A percentile compares a stretch with the other conserved stretches of the same genome.
phyloP scores from a whole-genome alignment of 2,329 filamentous ascomycete species.

The Colletotrichum sublineola region DNA sequence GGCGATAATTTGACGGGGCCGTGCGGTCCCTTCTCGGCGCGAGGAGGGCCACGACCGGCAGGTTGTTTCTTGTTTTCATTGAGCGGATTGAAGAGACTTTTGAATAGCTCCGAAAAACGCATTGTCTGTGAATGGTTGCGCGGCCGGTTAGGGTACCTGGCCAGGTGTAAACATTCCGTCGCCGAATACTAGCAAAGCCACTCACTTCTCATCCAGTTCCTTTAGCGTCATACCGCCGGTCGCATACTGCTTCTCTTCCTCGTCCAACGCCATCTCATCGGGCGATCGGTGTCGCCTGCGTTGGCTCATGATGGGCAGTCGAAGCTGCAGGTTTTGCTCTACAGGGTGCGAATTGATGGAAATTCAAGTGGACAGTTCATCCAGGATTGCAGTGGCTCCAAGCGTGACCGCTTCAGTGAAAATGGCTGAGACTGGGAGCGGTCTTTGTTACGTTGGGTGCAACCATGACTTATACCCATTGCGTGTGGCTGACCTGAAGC shows the following conservation, averaged over 20 bases:
- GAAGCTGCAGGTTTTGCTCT: neutral
- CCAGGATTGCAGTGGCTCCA: no score
- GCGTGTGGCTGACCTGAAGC: conserved; percentile 11
- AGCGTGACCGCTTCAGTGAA: neutral
- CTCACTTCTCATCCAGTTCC: conserved; percentile 61
- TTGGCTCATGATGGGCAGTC: conserved; percentile 51
- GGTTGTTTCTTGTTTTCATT: conserved; percentile 84
- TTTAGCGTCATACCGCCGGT: conserved; percentile 54
- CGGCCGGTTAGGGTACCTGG: conserved; percentile 86
- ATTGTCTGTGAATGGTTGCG: conserved; percentile 84
- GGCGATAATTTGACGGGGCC: conserved; percentile 73
- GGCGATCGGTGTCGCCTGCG: conserved; percentile 46
- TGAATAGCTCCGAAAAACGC: conserved; percentile 84
- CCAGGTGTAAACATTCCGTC: conserved; percentile 33
- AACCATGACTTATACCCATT: conserved; percentile 27
- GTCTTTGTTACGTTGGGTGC: neutral
- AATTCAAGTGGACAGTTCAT: no score
- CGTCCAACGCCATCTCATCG: conserved; percentile 59
- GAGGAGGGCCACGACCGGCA: conserved; percentile 64
- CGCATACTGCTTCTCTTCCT: conserved; percentile 67
- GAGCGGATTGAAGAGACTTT: conserved; percentile 83
- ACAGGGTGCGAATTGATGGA: neutral
- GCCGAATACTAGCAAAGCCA: neutral
- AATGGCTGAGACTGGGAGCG: no score
- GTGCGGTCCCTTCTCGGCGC: conserved; percentile 71